Base-by-base conservation (phyloP, 164 flowering plant genomes). In the Liquidambar formosana region DNA sequence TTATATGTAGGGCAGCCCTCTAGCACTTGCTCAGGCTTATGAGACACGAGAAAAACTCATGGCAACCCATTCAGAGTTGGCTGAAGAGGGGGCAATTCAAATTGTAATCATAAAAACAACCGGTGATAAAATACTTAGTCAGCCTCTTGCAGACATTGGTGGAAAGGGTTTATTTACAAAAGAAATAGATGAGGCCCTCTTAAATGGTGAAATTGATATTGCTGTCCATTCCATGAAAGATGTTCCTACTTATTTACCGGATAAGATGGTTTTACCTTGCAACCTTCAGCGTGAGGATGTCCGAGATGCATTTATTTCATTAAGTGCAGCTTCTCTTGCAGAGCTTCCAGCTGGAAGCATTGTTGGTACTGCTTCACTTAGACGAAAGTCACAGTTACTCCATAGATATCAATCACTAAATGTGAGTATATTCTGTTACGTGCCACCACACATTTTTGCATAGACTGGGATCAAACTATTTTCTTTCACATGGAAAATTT, bases 221-320 rank as follows among this genome's bases (percentile, higher is more conserved):
- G 98, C 97, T 61, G 98, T 95, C 41, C 99, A 95, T 78, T 95
- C 99, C 22, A 93, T 95, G 99, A 95, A 95, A 72, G 99, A 95
- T 76, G 98, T 95, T 14, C 99, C 99, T 4, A 95, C 99, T 18
- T 95, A 95, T 77, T 82, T 91, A 71, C 98, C 97, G 0, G 92
- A 89, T 46, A 85, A 87, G 72, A 95, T 85, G 23, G 84, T 91
- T 69, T 79, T 95, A 43, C 99, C 96, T 19, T 95, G 99, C 85
- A 93, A 93, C 72, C 93, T 95, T 63, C 86, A 80, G 13, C 85
- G 98, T 46, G 99, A 93, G 85, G 99, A 93, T 87, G 97, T 96
- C 25, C 82, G 97, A 14, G 99, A 96, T 84, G 99, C 96, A 51
- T 96, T 96, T 68, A 93, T 96, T 67, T 90, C 89, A 51, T 61